phyloP scores from a whole-genome alignment of 805 yeast genomes.

The Saturnispora saitoi region DNA sequence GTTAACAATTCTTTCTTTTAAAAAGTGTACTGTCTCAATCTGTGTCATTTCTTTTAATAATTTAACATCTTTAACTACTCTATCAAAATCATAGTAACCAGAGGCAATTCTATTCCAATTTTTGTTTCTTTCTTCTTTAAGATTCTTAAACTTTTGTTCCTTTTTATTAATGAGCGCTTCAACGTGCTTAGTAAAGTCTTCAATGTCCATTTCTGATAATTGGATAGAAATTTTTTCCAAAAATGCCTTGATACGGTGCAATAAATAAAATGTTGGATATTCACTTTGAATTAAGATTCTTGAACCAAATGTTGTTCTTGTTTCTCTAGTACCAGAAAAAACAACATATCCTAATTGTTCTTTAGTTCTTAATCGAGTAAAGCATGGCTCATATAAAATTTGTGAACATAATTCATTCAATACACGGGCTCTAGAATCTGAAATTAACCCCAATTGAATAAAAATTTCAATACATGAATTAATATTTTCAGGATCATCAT shows the following conservation, averaged over 20 bases:
- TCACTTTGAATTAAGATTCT: conserved; percentile 80
- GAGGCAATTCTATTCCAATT: conserved; percentile 60
- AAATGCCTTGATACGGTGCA: conserved; percentile 66
- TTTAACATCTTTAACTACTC: conserved; percentile 48
- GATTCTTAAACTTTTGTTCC: conserved; percentile 63
- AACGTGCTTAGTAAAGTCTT: conserved; percentile 61
- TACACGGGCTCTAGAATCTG: conserved; percentile 38
- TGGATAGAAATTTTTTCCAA: conserved; percentile 31
- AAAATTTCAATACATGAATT: conserved; percentile 80
- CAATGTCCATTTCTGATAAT: conserved; percentile 40
- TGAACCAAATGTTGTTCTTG: conserved; percentile 66
- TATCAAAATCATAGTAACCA: conserved; percentile 72
- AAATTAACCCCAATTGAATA: conserved; percentile 51
- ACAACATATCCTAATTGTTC: conserved; percentile 96
- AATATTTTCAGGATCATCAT: conserved; percentile 61
- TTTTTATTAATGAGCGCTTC: conserved; percentile 59
- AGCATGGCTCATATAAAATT: conserved; percentile 77
- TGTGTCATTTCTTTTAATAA: conserved; percentile 45
- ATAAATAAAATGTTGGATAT: conserved; percentile 62
- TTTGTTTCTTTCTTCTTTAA: conserved; percentile 63
- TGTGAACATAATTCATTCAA: conserved; percentile 61
- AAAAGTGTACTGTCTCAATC: conserved; percentile 37
- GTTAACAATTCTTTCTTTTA: conserved; percentile 30
- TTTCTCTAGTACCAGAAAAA: conserved; percentile 60
- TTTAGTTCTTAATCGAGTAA: conserved; percentile 80